Evolutionary conservation across 768 basidiomycete genomes (phyloP).

Genomic region (Boletus reticuloceps): DNA sequence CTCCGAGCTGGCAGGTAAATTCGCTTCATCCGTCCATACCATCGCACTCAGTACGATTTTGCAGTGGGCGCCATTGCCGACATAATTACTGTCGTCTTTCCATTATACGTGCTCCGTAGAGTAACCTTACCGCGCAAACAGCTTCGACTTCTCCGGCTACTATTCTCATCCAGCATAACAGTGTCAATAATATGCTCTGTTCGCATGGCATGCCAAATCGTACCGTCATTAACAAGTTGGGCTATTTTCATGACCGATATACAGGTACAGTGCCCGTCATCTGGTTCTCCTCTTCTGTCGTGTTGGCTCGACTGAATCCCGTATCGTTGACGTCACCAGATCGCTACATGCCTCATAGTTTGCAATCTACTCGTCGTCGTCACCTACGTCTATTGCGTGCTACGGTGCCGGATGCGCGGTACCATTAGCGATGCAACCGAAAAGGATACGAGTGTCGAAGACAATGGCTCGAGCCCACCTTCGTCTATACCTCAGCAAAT

Average conservation of each 20-base stretch:
- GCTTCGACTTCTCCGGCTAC: constrained; percentile 8
- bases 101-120: constrained; percentile 6
- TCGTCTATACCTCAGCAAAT: background rate
- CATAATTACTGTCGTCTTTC: background rate
- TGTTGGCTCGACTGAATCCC: too few relatives aligned
- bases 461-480: background rate
- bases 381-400: constrained; percentile 25
- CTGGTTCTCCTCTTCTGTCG: background rate
- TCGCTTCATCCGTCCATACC: background rate
- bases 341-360: constrained; percentile 11
- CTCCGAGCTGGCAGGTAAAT: constrained; percentile 6
- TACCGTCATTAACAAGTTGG: background rate
- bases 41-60: background rate
- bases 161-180: constrained; percentile 5
- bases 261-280: constrained; percentile 4
- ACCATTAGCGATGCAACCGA: background rate
- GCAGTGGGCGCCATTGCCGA: constrained; percentile 1
- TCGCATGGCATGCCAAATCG: background rate
- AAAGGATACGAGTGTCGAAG: background rate
- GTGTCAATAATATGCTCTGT: background rate
- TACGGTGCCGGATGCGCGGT: background rate
- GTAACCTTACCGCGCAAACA: background rate
- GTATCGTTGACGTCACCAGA: constrained; percentile 2
- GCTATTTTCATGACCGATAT: background rate
- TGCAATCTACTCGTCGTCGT: constrained; percentile 25